Evolutionary conservation across 1,284 basidiomycete species (phyloP), one percentile per base, ranked within the genome.

Genomic region (Ceraceosorus guamensis): DNA sequence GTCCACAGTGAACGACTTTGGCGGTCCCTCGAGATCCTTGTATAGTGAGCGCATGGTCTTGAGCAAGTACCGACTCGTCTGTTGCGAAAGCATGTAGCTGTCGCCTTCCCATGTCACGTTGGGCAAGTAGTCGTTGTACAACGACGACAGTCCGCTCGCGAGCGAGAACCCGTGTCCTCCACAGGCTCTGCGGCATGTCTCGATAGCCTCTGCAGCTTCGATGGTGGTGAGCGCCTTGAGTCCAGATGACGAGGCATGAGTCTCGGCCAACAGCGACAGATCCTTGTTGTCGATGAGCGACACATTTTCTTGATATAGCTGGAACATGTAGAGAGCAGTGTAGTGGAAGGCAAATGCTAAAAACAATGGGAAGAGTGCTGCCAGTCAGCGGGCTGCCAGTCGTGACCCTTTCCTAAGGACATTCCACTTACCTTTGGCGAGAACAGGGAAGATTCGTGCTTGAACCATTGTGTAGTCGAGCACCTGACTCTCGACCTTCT

Each of bases 71-170:
- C 77, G 70, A 7, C 68, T 70, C 49, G 66, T 65, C 59, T 78
- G 77, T 63, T 78, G 77, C 37, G 74, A 68, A n/a, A 78, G 67
- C 73, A 78, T 77, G 68, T 76, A 77, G 48, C 68, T 73, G 62
- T 73, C 69, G 32, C 74, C 74, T 59, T 76, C 73, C 76, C 77
- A 78, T 14, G 77, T 78, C 10, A 77, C 75, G 33, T 68, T 61
- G 56, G 58, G 69, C 41, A 57, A 57, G 61, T 61, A 70, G 60
- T 70, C 70, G 57, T 63, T 60, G 53, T 71, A 75, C 16, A 71
- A 66, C 30, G 63, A 62, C 8, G 61, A 65, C 30, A 73, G 56
- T 46, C 74, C 76, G 30, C 67, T 67, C 11, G 72, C 68, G 48
- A 72, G 63, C 10, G 67, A 70, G 66, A 68, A 78, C 7, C 77